Base-by-base conservation (phyloP, 2,329 filamentous ascomycete genomes). In the Colletotrichum trifolii region DNA sequence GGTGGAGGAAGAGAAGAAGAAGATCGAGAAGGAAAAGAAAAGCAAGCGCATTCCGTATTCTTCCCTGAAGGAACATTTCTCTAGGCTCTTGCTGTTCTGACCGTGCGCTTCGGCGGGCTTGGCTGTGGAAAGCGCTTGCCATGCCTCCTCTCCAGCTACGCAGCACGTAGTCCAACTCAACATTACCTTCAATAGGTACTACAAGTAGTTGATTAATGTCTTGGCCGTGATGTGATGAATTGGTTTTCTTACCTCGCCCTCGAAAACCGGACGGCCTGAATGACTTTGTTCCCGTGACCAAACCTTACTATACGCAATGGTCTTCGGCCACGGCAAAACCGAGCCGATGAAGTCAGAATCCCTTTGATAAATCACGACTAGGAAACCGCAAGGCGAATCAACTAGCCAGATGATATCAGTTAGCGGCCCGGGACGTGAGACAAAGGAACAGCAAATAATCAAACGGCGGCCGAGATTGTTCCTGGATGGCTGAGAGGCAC, bases 261-360 rank as follows among this genome's bases (percentile, higher is more conserved):
- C 45, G 25, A 25, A 25, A 25, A 4, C 25, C 25, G 4, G 25
- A 25, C 25, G 25, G 25, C 25, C 25, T 25, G 25, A 25, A 25
- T 25, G 25, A 25, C 25, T 25, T 25, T 5, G 25, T 25, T 25
- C 25, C 4, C 25, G 4, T 25, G 3, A 4, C 4, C 25, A 5
- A 25, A 25, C 25, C 25, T 25, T 25, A 25, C 25, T 58, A 62
- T 58, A 25, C 36, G 13, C 40, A 56, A 46, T 38, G 54, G 52
- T 65, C 62, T 65, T 47, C 53, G 58, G 56, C 62, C 48, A 65
- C 55, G 46, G 58, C 46, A 36, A 50, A 56, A 61, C 46, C 35
- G 48, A 42, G 55, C 42, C 40, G 53, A 62, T 55, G 56, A 56
- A 62, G 46, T 61, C 52, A 65, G 52, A 56, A 47, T 56, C 58